These are phyloP conservation scores for Botrytis cinerea DNA, from an alignment of 2,329 filamentous ascomycete species.

Conservation along the genomic window DNA sequence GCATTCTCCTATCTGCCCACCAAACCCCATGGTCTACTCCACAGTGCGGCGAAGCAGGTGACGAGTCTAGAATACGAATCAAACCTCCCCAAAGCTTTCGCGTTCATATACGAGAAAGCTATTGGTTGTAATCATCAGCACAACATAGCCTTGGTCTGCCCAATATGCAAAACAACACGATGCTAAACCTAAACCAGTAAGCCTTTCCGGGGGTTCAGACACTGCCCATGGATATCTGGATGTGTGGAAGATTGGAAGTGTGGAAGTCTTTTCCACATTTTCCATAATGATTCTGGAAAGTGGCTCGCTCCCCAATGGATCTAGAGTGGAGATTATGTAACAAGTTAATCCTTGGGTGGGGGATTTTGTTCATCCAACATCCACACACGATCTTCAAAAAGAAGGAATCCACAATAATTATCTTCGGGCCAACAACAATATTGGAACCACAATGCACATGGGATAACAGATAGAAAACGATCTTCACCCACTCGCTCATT, in stretches of 20 bases:
- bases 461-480: not conserved
- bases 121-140: not conserved
- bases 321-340: constrained; percentile 6
- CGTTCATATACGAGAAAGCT: not conserved
- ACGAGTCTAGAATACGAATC: constrained; percentile 18
- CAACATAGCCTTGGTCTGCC: not conserved
- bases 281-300: constrained; percentile 17
- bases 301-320: constrained; percentile 8
- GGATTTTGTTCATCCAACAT: not conserved
- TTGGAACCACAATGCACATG: not conserved
- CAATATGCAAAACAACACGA: not conserved
- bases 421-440: not conserved
- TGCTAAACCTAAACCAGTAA: not conserved
- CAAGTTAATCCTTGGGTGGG: not conserved
- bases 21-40: constrained; percentile 3
- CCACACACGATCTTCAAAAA: not conserved
- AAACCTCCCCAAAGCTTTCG: not conserved
- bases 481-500: not conserved
- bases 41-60: constrained; percentile 7
- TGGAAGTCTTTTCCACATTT: constrained; percentile 1
- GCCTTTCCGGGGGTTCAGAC: not conserved
- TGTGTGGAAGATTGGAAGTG: not conserved
- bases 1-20: not conserved
- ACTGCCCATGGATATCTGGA: not conserved
- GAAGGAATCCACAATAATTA: not conserved